phyloP scores from a whole-genome alignment of 345 rosid genomes.

The Gossypium herbaceum region DNA sequence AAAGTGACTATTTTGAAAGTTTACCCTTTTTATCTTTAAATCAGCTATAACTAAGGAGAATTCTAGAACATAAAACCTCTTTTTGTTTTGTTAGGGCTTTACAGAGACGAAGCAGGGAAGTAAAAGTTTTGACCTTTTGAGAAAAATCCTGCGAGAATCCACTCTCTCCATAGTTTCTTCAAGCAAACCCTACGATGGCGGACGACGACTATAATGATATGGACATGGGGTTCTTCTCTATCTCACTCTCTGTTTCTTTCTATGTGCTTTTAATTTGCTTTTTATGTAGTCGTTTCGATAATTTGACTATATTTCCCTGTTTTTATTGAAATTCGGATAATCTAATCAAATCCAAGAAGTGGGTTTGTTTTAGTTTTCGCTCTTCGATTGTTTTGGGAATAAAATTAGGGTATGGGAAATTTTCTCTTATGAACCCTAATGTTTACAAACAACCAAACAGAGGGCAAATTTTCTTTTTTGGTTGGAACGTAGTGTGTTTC shows the following conservation, averaged over 20 bases:
- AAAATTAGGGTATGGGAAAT: background rate
- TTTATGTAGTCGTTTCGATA: background rate
- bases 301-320: background rate
- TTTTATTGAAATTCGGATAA: background rate
- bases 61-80: background rate
- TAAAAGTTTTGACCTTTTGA: background rate
- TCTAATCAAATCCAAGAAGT: background rate
- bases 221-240: conserved; percentile 49
- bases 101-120: background rate
- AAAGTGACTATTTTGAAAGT: too few species aligned
- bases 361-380: background rate
- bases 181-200: conserved; percentile 43
- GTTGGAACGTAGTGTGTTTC: background rate
- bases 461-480: background rate
- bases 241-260: background rate
- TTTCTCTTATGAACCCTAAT: background rate
- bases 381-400: background rate
- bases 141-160: background rate
- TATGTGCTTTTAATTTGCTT: background rate
- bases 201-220: conserved; percentile 68
- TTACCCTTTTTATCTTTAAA: background rate
- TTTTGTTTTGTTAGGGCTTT: conserved; percentile 1
- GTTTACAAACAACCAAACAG: background rate
- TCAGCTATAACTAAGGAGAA: background rate
- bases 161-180: background rate